Evolutionary conservation across 2,329 filamentous ascomycete genomes (phyloP).

Genomic region (Neoscytalidium dimidiatum): DNA sequence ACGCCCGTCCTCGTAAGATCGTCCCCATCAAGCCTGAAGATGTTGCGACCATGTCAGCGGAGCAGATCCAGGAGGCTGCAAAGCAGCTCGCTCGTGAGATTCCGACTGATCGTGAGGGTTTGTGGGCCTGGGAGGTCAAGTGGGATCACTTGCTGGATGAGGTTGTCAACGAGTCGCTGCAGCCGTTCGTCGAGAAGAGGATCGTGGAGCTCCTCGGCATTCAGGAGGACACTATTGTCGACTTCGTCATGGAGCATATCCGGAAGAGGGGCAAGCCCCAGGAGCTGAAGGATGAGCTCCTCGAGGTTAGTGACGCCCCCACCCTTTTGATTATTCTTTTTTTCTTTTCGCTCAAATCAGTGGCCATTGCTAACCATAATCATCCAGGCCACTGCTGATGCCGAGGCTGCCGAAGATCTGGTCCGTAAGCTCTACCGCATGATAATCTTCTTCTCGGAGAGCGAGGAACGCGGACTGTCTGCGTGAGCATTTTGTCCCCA

Average conservation of each 20-base stretch:
- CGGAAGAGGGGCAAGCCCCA: conserved; percentile 73
- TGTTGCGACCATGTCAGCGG: conserved; percentile 66
- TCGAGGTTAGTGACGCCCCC: conserved; percentile 63
- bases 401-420: conserved; percentile 88
- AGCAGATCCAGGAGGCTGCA: conserved; percentile 82
- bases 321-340: background rate
- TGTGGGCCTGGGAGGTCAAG: conserved; percentile 91
- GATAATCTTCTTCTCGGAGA: conserved; percentile 20
- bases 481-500: background rate
- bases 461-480: conserved; percentile 16
- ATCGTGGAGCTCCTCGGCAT: conserved; percentile 95
- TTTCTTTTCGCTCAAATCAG: background rate
- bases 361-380: conserved; percentile 53
- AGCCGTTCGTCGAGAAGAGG: conserved; percentile 97
- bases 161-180: conserved; percentile 80
- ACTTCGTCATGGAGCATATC: conserved; percentile 86
- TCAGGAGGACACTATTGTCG: conserved; percentile 91
- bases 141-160: conserved; percentile 88
- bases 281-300: conserved; percentile 80
- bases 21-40: conserved; percentile 50
- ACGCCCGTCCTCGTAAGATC: conserved; percentile 70
- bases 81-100: conserved; percentile 86
- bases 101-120: conserved; percentile 77
- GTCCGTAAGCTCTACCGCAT: conserved; percentile 98
- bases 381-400: too few species aligned